phyloP scores from a whole-genome alignment of 148 eudicot genomes.

The Vaccinium darrowii region DNA sequence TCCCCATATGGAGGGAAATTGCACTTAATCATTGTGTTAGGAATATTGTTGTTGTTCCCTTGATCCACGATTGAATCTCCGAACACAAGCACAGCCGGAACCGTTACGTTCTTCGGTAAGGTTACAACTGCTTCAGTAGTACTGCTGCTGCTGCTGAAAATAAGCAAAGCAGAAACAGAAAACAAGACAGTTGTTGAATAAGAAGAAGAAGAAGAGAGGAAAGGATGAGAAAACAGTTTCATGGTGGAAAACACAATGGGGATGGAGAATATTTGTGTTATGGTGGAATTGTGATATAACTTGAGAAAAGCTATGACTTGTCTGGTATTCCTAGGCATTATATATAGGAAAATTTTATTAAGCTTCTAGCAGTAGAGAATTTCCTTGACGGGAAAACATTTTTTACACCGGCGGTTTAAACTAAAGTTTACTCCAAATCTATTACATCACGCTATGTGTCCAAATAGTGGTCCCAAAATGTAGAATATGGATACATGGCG shows the following conservation, averaged over 20 bases:
- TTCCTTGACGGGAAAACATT: neutral
- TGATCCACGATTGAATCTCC: constrained; percentile 75
- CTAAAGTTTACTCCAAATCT: no score
- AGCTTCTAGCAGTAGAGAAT: neutral
- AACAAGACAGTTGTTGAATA: neutral
- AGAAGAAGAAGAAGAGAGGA: neutral
- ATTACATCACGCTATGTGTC: no score
- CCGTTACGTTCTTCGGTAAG: constrained; percentile 39
- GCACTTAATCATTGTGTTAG: constrained; percentile 31
- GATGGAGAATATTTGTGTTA: neutral
- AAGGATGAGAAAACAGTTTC: neutral
- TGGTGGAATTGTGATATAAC: no score
- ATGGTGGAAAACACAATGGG: neutral
- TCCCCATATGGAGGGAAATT: constrained; percentile 59
- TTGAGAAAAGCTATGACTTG: neutral
- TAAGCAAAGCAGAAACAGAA: neutral
- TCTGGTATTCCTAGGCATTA: neutral
- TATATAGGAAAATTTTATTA: neutral
- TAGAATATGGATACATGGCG: no score
- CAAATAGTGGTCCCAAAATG: no score
- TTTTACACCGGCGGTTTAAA: no score
- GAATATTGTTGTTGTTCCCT: constrained; percentile 52
- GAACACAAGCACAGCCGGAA: constrained; percentile 51
- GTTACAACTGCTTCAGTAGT: constrained; percentile 17
- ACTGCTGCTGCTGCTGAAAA: neutral